phyloP scores from a whole-genome alignment of 176 grass and related monocot species.

The Ensete ventricosum region DNA sequence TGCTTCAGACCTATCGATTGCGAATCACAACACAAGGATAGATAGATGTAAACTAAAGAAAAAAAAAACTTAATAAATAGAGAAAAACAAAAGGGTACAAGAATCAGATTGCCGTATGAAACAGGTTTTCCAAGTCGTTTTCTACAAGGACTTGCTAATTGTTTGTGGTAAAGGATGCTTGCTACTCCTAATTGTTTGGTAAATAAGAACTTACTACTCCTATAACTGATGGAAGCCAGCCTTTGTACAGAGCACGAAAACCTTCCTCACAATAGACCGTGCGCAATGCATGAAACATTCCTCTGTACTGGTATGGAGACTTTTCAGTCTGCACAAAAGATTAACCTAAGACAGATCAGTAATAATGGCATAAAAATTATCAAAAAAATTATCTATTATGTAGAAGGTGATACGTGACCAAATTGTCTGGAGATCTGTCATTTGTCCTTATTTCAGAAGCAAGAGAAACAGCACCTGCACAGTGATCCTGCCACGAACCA shows the following conservation, averaged over 20 bases:
- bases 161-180: background rate
- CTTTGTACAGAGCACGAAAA: conserved; percentile 95
- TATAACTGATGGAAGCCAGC: conserved; percentile 98
- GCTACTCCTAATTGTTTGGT: background rate
- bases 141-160: background rate
- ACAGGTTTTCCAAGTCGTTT: background rate
- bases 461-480: conserved; percentile 58
- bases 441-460: background rate
- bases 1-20: too few relatives aligned
- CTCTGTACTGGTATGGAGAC: conserved; percentile 95
- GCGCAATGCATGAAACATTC: conserved; percentile 97
- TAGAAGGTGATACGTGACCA: background rate
- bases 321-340: conserved; percentile 58
- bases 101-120: too few relatives aligned
- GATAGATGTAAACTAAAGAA: too few relatives aligned
- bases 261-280: conserved; percentile 94
- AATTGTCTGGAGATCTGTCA: background rate
- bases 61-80: too few relatives aligned
- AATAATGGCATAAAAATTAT: conserved; percentile 7
- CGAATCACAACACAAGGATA: too few relatives aligned
- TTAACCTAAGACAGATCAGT: background rate
- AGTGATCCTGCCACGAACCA: conserved; percentile 97
- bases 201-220: conserved; percentile 74
- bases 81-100: too few relatives aligned
- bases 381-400: background rate